Evolutionary conservation across 2,329 filamentous ascomycete genomes (phyloP).

Genomic region (Claviceps sorghi): DNA sequence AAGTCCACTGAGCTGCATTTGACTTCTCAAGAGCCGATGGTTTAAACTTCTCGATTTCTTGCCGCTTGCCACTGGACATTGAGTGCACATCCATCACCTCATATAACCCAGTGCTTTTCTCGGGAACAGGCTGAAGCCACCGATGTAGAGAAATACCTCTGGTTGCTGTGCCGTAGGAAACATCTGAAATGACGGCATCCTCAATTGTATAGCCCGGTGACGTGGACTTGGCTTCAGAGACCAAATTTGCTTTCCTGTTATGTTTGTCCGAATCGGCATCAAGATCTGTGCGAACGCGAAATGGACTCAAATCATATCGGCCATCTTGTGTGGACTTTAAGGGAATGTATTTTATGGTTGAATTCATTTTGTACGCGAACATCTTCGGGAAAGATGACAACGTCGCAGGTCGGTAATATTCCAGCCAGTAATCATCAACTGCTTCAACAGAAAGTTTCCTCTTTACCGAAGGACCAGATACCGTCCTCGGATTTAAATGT

Average conservation of each 20-base stretch:
- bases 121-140: constrained; percentile 41
- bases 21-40: constrained; percentile 56
- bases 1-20: constrained; percentile 74
- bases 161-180: constrained; percentile 23
- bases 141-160: constrained; percentile 42
- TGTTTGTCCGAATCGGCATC: constrained; percentile 48
- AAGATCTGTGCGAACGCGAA: constrained; percentile 57
- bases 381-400: constrained; percentile 85
- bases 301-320: constrained; percentile 75
- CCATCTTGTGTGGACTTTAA: constrained; percentile 58
- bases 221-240: constrained; percentile 47
- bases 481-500: constrained; percentile 45
- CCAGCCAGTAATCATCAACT: constrained; percentile 92
- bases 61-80: background rate
- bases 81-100: background rate
- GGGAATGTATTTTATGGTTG: constrained; percentile 69
- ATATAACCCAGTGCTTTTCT: constrained; percentile 15
- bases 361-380: constrained; percentile 85
- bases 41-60: constrained; percentile 27
- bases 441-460: constrained; percentile 35
- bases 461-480: constrained; percentile 34
- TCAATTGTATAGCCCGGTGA: constrained; percentile 17
- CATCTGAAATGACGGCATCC: constrained; percentile 25
- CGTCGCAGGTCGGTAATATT: constrained; percentile 83
- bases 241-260: constrained; percentile 51